Evolutionary conservation across 2,329 filamentous ascomycete species (phyloP), one percentile per base, ranked within the genome.

Genomic region (Neophaeococcomyces mojaviensis): DNA sequence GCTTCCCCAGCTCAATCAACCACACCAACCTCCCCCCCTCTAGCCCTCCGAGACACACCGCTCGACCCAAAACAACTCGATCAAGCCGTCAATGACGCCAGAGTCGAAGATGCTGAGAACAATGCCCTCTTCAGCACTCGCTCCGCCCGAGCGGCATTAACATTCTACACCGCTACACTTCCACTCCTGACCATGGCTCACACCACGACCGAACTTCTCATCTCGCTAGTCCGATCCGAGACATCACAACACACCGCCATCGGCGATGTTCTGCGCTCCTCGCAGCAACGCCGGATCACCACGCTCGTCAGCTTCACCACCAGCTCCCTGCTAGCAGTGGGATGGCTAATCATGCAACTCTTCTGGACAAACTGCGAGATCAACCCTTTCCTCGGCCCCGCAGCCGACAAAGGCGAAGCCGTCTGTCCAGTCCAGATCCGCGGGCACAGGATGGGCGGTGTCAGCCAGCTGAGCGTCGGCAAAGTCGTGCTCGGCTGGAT

Each of bases 391-490:
- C 7, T 19, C 30, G 28, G 47, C 67, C 38, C 67, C 66, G 49
- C 6, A 64, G 64, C 64, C 2, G 32, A 31, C 13, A 66, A 70
- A 50, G 64, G 66, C 13, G 67, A 70, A 51, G 64, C 65, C 4
- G 67, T 71, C 47, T 71, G 70, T 3, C 68, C 68, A 44, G 65
- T 69, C 51, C 70, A 70, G 3, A 67, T 70, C 33, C 65, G 64
- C 5, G 68, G 68, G 61, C 68, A 71, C 37, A 51, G 55, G 44
- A 57, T 57, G 55, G 53, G 52, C 42, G 55, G 55, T 20, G 52
- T 57, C 34, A 49, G 51, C 36, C 53, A 55, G 39, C 53, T 54
- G 4, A 52, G 49, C 41, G 49, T 55, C 20, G 53, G 48, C 20
- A 54, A 51, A 22, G 47, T 46, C 4, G 51, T 44, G 30, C 24